Evolutionary conservation across 495 filamentous ascomycete genomes (phyloP), one percentile per base, ranked within the genome.

Genomic region (Xylaria flabelliformis): DNA sequence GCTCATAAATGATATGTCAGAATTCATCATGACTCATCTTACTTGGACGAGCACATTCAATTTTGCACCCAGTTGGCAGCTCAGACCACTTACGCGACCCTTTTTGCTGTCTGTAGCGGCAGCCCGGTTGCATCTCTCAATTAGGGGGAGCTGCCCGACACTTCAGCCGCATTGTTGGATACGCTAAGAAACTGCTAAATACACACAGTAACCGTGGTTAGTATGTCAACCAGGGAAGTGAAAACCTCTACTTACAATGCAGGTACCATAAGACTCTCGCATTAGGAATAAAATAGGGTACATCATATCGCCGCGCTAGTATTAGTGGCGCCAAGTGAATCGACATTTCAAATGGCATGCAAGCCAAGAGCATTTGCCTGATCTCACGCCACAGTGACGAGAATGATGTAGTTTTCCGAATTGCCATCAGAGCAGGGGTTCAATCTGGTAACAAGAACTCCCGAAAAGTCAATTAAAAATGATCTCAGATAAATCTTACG

Each of bases 291-390:
- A 61, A 34, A 19, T n/a, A 29, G 17, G 12, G 34, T 15, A 64
- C 26, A 66, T 53, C 46, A 3, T 8, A 32, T 17, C 53, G 50
- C 36, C 50, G 26, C 36, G 4, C 21, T 44, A 36, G 39, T 44
- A 19, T 44, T 44, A 26, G 61, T 44, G 61, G 29, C 21, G 61
- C 61, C 61, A 64, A 64, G 61, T 9, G 29, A 13, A 51, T 44
- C 65, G 21, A 67, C 65, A 67, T 67, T 67, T 42, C 50, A 67
- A 42, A 67, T 56, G 65, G 19, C 34, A 56, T 50, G 65, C 50
- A 41, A 50, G 36, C 65, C 65, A 56, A 41, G 65, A 41, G n/a
- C 5, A 5, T 26, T 34, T 53, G 12, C 26, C 64, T 24, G 19
- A 32, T 46, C 19, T 67, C 44, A 36, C 29, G 24, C 32, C 42